Evolutionary conservation across 2,329 filamentous ascomycete species (phyloP), one percentile per base, ranked within the genome.

Genomic region (Thelonectria blattea): DNA sequence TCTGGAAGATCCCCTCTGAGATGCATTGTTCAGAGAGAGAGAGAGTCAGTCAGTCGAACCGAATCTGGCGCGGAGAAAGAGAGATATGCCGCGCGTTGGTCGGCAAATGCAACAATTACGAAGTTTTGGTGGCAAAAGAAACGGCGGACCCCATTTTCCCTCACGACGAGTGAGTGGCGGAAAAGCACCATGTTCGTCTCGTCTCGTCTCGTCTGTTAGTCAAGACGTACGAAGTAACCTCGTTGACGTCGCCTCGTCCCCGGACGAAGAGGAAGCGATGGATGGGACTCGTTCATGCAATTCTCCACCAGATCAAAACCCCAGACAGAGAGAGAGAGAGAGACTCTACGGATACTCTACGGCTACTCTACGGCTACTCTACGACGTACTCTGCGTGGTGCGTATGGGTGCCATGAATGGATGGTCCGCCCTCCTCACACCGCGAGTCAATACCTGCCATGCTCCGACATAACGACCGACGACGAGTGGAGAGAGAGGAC

Each of bases 1-100:
- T 73, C 67, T 72, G 69, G 72, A 73, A 73, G 69, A 71, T 72
- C 67, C 61, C 60, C 64, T 60, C 53, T 52, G 14, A 62, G 60
- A 65, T 64, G 27, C 61, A 53, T 66, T 66, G 61, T 60, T 46
- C 52, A 46, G 22, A 3, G 22, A 3, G 22, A 24, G 22, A 24
- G 22, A 63, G 55, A 42, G 47, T 47, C 57, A 56, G 17, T 17
- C n/a, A n/a, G n/a, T n/a, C n/a, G n/a, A n/a, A n/a, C n/a, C 61
- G 45, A 56, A 56, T 57, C 43, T 41, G 46, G 53, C 55, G n/a
- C n/a, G n/a, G n/a, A n/a, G n/a, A 22, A 22, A 17, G n/a, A 11
- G 12, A 43, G 15, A 43, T 10, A 37, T 37, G 12, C 7, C 11
- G 34, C 34, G 34, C 34, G 34, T 37, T 37, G 34, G 10, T 37